Conservation (phyloP, 768 basidiomycete genomes). For the Collybiopsis luxurians region DNA sequence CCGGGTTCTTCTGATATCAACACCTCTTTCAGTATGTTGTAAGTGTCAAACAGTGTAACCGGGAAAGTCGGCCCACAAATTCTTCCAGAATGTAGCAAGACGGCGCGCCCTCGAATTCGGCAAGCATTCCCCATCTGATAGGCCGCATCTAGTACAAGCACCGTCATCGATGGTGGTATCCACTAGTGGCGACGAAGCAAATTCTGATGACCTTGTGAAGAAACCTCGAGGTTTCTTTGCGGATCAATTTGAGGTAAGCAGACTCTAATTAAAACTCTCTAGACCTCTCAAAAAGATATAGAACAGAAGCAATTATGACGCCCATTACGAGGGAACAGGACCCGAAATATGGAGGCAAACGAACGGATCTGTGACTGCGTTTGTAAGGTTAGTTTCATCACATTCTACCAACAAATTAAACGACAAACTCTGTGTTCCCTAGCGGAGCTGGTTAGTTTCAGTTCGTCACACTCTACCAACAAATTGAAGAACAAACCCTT, state of each 20-base stretch:
- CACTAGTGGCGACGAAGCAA: constrained; percentile 39
- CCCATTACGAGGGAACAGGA: constrained; percentile 87
- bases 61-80: background rate
- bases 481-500: too few species aligned
- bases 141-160: constrained; percentile 34
- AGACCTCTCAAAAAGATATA: constrained; percentile 21
- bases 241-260: constrained; percentile 84
- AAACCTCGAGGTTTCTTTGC: constrained; percentile 87
- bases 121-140: constrained; percentile 26
- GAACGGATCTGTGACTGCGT: constrained; percentile 76
- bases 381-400: constrained; percentile 83
- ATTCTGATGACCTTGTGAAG: constrained; percentile 34
- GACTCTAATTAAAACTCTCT: background rate
- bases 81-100: constrained; percentile 77
- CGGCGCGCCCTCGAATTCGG: constrained; percentile 78
- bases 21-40: constrained; percentile 11
- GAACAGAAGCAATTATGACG: constrained; percentile 88
- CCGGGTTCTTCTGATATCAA: background rate
- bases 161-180: constrained; percentile 53
- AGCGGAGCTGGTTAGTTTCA: constrained; percentile 85
- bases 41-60: background rate
- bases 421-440: too few species aligned
- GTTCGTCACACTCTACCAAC: too few species aligned
- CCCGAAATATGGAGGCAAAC: constrained; percentile 96
- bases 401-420: too few species aligned